Evolutionary conservation across 768 basidiomycete genomes (phyloP).

Genomic region (Filobasidium floriforme): DNA sequence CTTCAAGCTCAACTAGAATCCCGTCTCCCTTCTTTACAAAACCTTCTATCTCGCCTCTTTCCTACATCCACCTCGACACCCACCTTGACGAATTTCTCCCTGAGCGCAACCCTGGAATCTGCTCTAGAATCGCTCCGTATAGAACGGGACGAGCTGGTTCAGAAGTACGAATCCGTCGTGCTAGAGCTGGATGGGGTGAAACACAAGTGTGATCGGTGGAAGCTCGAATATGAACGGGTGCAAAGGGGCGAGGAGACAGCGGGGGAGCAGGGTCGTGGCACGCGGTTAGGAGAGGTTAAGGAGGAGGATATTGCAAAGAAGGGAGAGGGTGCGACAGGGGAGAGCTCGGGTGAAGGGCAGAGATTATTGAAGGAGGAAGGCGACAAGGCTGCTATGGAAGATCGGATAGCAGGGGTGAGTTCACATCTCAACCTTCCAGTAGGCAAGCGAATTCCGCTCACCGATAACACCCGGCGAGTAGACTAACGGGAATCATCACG

Average conservation of each 20-base stretch:
- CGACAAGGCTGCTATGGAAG: conserved; percentile 3
- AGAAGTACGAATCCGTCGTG: conserved; percentile 2
- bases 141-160: background rate
- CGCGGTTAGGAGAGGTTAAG: background rate
- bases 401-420: conserved; percentile 1
- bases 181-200: background rate
- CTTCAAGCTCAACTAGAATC: background rate
- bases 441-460: background rate
- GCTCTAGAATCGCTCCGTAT: background rate
- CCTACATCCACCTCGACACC: background rate
- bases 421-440: background rate
- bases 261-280: background rate
- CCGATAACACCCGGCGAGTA: background rate
- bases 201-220: background rate
- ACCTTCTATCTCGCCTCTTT: background rate
- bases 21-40: background rate
- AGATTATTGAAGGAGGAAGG: conserved; percentile 5
- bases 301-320: background rate
- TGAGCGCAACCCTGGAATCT: background rate
- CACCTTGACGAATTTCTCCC: background rate
- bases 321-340: background rate
- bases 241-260: background rate
- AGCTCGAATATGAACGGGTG: conserved; percentile 1
- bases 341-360: background rate
- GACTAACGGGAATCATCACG: conserved; percentile 6